phyloP scores from a whole-genome alignment of 352 stramenopile genomes.

The Phytopythium vexans region DNA sequence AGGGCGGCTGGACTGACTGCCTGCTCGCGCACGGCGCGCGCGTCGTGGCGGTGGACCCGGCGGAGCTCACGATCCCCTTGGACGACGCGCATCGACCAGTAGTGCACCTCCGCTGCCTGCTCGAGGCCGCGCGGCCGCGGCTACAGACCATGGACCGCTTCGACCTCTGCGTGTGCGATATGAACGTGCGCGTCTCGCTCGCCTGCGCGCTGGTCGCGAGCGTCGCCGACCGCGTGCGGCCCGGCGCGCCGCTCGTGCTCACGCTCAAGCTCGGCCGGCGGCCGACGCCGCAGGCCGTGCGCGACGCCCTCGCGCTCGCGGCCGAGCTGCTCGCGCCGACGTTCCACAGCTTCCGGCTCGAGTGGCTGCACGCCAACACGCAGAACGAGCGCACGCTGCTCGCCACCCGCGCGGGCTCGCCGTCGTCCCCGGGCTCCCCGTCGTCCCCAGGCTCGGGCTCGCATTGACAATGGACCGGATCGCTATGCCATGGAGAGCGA shows the following conservation, averaged over 20 bases:
- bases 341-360: slow-evolving; percentile 17
- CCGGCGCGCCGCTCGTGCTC: slow-evolving; percentile 20
- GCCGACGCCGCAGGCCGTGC: slow-evolving; percentile 18
- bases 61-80: slow-evolving; percentile 36
- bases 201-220: slow-evolving; percentile 26
- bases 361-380: slow-evolving; percentile 42
- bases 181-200: slow-evolving; percentile 30
- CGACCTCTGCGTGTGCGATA: slow-evolving; percentile 43
- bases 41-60: slow-evolving; percentile 53
- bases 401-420: slow-evolving; percentile 7
- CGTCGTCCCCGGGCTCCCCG: slow-evolving; percentile 2
- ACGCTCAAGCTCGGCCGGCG: slow-evolving; percentile 41
- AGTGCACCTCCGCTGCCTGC: slow-evolving; percentile 35
- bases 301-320: slow-evolving; percentile 12
- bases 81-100: slow-evolving; percentile 11
- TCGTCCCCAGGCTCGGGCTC: not conserved
- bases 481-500: too few relatives aligned
- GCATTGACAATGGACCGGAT: too few relatives aligned
- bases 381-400: slow-evolving; percentile 46
- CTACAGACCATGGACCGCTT: slow-evolving; percentile 28
- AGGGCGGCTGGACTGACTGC: slow-evolving; percentile 54
- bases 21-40: slow-evolving; percentile 30
- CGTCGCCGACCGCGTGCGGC: slow-evolving; percentile 16
- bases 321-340: slow-evolving; percentile 3
- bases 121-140: slow-evolving; percentile 32